Evolutionary conservation across 208 protist genomes (phyloP).

Genomic region (Jaenimonas drosophilae): DNA sequence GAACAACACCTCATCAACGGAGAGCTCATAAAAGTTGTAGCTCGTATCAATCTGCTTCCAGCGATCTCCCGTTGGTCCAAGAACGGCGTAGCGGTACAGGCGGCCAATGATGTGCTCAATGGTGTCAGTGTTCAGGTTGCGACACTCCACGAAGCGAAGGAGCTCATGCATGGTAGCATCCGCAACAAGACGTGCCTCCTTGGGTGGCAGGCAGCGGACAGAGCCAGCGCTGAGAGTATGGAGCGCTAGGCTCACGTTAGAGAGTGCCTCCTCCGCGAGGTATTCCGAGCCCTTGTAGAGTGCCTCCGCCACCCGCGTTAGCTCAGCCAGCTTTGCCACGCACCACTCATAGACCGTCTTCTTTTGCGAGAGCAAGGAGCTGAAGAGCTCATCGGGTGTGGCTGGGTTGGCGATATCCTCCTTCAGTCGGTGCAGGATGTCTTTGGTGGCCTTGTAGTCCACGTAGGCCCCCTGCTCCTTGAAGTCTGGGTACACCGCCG

Average conservation of each 20-base stretch:
- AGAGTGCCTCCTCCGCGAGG: slow-evolving; percentile 45
- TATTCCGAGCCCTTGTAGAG: slow-evolving; percentile 46
- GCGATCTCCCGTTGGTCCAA: slow-evolving; percentile 67
- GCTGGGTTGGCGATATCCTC: slow-evolving; percentile 73
- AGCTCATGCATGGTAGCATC: slow-evolving; percentile 72
- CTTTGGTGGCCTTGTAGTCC: slow-evolving; percentile 82
- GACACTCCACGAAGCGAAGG: slow-evolving; percentile 73
- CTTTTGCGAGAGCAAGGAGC: slow-evolving; percentile 61
- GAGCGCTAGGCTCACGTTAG: slow-evolving; percentile 30
- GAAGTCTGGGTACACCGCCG: slow-evolving; percentile 79
- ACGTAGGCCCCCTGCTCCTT: slow-evolving; percentile 68
- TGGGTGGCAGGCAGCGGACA: slow-evolving; percentile 20
- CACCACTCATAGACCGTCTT: slow-evolving; percentile 60
- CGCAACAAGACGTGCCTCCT: slow-evolving; percentile 50
- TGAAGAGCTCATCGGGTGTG: slow-evolving; percentile 71
- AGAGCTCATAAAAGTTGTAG: slow-evolving; percentile 47
- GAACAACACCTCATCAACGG: slow-evolving; percentile 65
- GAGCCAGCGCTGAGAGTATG: slow-evolving; percentile 4
- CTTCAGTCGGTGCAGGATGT: slow-evolving; percentile 83
- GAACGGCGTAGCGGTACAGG: slow-evolving; percentile 81
- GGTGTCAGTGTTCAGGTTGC: slow-evolving; percentile 80
- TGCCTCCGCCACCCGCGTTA: slow-evolving; percentile 39
- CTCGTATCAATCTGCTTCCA: slow-evolving; percentile 64
- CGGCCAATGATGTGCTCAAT: slow-evolving; percentile 82
- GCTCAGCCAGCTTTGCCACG: slow-evolving; percentile 49